Evolutionary conservation across 2,329 filamentous ascomycete species (phyloP), one percentile per base, ranked within the genome.

Genomic region (Microcyclosporella mali): DNA sequence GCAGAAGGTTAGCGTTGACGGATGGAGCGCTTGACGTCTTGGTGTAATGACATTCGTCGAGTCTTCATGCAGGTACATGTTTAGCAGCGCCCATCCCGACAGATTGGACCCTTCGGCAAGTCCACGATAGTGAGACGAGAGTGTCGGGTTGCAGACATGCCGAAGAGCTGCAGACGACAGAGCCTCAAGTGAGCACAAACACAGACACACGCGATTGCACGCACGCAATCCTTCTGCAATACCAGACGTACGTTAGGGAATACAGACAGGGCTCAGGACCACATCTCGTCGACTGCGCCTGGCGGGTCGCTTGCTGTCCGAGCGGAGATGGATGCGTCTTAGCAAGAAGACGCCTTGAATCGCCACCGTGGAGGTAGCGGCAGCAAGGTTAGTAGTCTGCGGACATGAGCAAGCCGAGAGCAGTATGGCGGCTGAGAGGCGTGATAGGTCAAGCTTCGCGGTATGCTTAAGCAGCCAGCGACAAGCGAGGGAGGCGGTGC

Each of bases 31-130:
- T 41, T 47, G 45, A 51, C 47, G 43, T 45, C 40, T 38, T 41
- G 33, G 33, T 41, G 52, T 40, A 45, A 49, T 43, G 40, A 43
- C 43, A 55, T 57, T 56, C 49, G 56, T 48, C 39, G 48, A 40
- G 33, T 19, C 39, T 41, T 36, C 43, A 45, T 56, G 55, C 55
- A 58, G 53, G 55, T 51, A 56, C 55, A 40, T 31, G 6, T 25
- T 25, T 25, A 25, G 21, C 17, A 42, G 49, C 46, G 48, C 49
- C 56, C 45, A 43, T n/a, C 32, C 25, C 21, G 21, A 25, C 21
- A 25, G 21, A 25, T 9, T 25, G 21, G 21, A 25, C 21, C 21
- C 21, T 25, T 25, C 21, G 21, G 21, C 21, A 25, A 9, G 21
- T 4, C 21, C 4, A 9, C 9, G 21, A 9, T 25, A 25, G 21